These are phyloP conservation scores for Rubroshorea leprosula DNA, from an alignment of 345 rosid genomes.

Conservation along the genomic window DNA sequence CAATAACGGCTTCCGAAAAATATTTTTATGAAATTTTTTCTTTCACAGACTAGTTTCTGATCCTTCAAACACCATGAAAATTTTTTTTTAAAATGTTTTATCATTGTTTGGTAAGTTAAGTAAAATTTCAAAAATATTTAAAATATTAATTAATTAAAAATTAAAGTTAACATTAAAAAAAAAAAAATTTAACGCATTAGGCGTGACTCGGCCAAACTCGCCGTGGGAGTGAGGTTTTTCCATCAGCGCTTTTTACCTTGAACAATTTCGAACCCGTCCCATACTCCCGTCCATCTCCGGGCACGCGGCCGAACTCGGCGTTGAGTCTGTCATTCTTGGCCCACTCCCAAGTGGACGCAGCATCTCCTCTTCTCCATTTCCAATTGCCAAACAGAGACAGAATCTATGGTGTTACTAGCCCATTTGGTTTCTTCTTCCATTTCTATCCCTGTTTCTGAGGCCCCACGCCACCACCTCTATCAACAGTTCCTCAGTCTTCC, in stretches of 20 bases:
- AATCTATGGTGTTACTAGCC: slow-evolving; percentile 47
- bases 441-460: slow-evolving; percentile 10
- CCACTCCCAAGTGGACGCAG: slow-evolving; percentile 34
- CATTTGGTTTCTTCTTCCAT: slow-evolving; percentile 25
- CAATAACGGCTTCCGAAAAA: too few relatives aligned
- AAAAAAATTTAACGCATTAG: too few relatives aligned
- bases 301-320: slow-evolving; percentile 17
- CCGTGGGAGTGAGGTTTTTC: slow-evolving; percentile 26
- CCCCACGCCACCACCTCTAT: slow-evolving; percentile 20
- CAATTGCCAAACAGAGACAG: slow-evolving; percentile 10
- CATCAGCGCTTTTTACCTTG: slow-evolving; percentile 53
- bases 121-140: too few relatives aligned
- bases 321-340: slow-evolving; percentile 18
- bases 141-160: too few relatives aligned
- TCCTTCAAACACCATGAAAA: too few relatives aligned
- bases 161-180: too few relatives aligned
- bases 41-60: too few relatives aligned
- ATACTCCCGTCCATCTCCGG: slow-evolving; percentile 6
- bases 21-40: too few relatives aligned
- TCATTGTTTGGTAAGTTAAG: too few relatives aligned
- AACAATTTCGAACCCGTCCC: slow-evolving; percentile 26
- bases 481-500: slow-evolving; percentile 4
- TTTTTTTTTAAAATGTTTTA: too few relatives aligned
- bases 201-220: too few relatives aligned
- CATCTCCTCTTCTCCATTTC: slow-evolving; percentile 23